Evolutionary conservation across 371 early-diverging fungal species (phyloP), one percentile per base, ranked within the genome.

Genomic region (Mucor lusitanicus): DNA sequence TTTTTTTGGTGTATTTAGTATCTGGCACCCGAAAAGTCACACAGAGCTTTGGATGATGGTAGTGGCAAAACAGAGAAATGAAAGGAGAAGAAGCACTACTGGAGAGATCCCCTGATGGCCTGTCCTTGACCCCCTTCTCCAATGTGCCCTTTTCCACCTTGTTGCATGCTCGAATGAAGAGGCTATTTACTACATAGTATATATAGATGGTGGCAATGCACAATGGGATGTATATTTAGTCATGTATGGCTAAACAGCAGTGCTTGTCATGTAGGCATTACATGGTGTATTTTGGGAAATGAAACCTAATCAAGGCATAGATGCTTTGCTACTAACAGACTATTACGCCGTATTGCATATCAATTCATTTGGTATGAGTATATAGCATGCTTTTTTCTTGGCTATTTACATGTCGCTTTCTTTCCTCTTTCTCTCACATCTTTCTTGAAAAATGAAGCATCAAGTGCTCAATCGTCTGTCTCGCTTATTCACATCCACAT

Each of bases 301-400:
- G 66, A 66, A 66, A 66, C 66, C 53, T 60, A 66, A 66, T 66
- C 54, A 50, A 65, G 65, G 39, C 35, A 58, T 37, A 57, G 21
- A 21, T 39, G 30, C 58, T 57, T 35, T 37, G 37, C 37, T 1
- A 35, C 15, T 48, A 44, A 50, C 23, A 21, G 13, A 23, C 30
- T 39, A 65, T 59, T 65, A 60, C 60, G 60, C 66, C 32, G 37
- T 59, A 35, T 30, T 66, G 66, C 66, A 66, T 50, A 40, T 40
- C 48, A 25, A 25, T 3, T 27, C n/a, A 30, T 55, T 55, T 55
- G 11, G 15, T 55, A 55, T 55, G n/a, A 6, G 32, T 55, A 27
- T 55, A 32, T 17, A 55, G 28, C 28, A 54, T 7, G n/a, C 19
- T 61, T 46, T 30, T 25, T 28, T 30, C 6, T 3, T n/a, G n/a